Percentiles rank a stretch among this genome's conserved stretches.
Conservation (phyloP, 1,284 basidiomycete species). For the Bondarzewia mesenterica region DNA sequence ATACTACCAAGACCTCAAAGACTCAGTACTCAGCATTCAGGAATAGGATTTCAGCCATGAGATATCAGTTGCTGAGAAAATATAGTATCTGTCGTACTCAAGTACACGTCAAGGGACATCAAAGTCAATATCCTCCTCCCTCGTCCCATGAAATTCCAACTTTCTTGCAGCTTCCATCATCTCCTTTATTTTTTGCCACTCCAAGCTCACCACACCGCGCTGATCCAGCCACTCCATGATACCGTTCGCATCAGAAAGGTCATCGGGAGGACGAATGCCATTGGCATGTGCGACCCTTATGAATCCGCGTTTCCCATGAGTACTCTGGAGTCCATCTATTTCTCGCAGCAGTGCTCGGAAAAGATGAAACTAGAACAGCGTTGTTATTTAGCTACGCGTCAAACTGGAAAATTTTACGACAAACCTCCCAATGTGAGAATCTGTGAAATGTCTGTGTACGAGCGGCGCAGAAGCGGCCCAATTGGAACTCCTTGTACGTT, state of each 20-base stretch:
- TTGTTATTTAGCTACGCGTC: background rate
- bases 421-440: constrained; percentile 82
- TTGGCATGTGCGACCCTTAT: constrained; percentile 48
- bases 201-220: constrained; percentile 54
- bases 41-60: too few relatives aligned
- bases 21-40: too few relatives aligned
- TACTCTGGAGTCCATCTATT: constrained; percentile 39
- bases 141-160: constrained; percentile 44
- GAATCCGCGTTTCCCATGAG: constrained; percentile 32
- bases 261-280: constrained; percentile 48
- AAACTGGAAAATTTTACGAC: constrained; percentile 12
- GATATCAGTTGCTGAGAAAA: background rate
- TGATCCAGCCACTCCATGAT: constrained; percentile 79
- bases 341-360: constrained; percentile 49
- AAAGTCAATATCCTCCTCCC: constrained; percentile 32
- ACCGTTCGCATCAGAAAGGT: constrained; percentile 62
- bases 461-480: constrained; percentile 71
- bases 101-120: constrained; percentile 2
- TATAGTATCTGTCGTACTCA: background rate
- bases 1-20: too few relatives aligned
- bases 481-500: constrained; percentile 30
- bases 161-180: constrained; percentile 67
- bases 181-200: constrained; percentile 59
- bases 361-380: constrained; percentile 39
- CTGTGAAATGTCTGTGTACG: constrained; percentile 65